Base-by-base conservation (phyloP, 495 filamentous ascomycete genomes). In the Hamigera avellanea region DNA sequence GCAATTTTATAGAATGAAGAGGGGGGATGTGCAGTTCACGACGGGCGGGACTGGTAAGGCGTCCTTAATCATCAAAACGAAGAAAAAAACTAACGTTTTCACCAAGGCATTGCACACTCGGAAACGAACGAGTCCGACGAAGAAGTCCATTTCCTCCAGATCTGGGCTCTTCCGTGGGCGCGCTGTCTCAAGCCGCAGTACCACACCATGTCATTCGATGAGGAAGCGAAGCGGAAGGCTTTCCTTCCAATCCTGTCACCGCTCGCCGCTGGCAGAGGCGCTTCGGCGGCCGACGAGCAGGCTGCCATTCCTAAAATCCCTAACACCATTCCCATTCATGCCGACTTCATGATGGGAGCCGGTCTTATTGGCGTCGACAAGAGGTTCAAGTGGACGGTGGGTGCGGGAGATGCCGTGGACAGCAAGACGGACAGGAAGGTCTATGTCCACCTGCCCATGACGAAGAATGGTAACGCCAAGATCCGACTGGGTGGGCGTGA, bases 21-120 rank as follows among this genome's bases (percentile, higher is more conserved):
- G 82, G 17, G 82, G 82, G 14, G 82, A 87, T 52, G 80, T 88
- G 18, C 83, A 88, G 53, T 88, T 88, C 53, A 88, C 82, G 2
- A 84, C 76, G 10, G 83, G 80, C 19, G 83, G 83, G 30, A 82
- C 69, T 21, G 78, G 65, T 66, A 52, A 49, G 59, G 40, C 36
- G 32, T 16, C 13, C n/a, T n/a, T n/a, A n/a, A n/a, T 16, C 27
- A 17, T n/a, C 30, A 28, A 33, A 19, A 28, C 13, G 28, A 14
- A 39, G 10, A 18, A 17, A 43, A 7, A 30, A 18, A 28, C 37
- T 32, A 25, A 39, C 30, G 8, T 15, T 13, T 9, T 9, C 26
- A 26, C 7, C 8, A 35, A 68, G 74, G 83, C 26, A 85, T 91
- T 47, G 71, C 80, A 16, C 82, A 91, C 49, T 75, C 69, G 10